Evolutionary conservation across 345 rosid genomes (phyloP), one percentile per base, ranked within the genome.

Genomic region (Syzygium jambos): DNA sequence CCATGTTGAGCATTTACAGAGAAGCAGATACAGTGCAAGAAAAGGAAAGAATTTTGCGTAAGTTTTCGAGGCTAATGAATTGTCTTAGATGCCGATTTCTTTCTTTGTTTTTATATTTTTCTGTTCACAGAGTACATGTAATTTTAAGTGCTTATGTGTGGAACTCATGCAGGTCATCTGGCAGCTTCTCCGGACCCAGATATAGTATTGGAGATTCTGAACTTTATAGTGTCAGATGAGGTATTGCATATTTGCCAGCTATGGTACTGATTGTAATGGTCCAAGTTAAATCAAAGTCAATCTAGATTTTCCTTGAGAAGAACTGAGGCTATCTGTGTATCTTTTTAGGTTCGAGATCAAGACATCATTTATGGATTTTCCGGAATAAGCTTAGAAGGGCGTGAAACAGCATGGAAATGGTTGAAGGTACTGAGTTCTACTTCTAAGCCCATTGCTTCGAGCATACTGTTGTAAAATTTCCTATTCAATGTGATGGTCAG

Each of bases 11-110:
- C 85, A 86, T 92, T 5, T 92, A 92, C 41, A 91, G 92, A 90
- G 94, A 91, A 88, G 85, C 91, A 30, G 92, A 93, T 83, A 84
- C 89, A 5, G 86, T 90, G 65, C 92, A 93, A 29, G 95, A 90
- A 89, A 90, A 87, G 87, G 94, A 93, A 87, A 86, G 84, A 29
- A 86, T 93, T 87, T 23, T 92, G 78, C 86, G 91, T 90, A 82
- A 89, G 93, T 85, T 52, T 41, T 14, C 16, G 14, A 30, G 21
- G 51, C 83, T 17, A 19, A 73, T 19, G 82, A 38, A 73, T 30
- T 56, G 41, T 85, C 34, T 85, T 85, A 14, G 85, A 87, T 85
- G 10, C 23, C 54, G 51, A 52, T 56, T 22, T 34, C 52, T 53
- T 53, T 21, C 9, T 34, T 46, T 68, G 27, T 27, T 59, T 56